A percentile compares a stretch with the other conserved stretches of the same genome.
These are phyloP conservation scores for Porodaedalea pini DNA, from an alignment of 1,284 basidiomycete genomes.

Conservation along the genomic window DNA sequence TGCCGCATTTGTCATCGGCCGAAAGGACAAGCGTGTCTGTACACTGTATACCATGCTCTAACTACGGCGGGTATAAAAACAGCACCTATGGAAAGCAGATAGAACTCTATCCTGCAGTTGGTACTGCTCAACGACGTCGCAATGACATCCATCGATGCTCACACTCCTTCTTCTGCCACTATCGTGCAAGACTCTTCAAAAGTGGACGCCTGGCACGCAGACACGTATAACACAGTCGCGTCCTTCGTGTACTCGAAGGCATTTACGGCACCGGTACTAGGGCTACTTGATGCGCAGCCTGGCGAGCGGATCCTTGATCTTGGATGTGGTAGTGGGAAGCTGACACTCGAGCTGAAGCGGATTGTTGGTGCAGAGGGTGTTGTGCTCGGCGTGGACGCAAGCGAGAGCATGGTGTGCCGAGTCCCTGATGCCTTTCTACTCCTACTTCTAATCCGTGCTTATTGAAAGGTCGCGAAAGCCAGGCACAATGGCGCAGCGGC, in stretches of 20 bases:
- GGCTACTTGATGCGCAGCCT: constrained; percentile 54
- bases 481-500: constrained; percentile 44
- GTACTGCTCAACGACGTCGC: too few relatives aligned
- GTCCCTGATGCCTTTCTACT: neutral
- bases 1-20: too few relatives aligned
- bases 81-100: too few relatives aligned
- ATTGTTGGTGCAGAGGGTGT: constrained; percentile 51
- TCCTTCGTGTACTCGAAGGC: constrained; percentile 73
- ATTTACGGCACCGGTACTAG: constrained; percentile 58
- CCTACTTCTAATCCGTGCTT: neutral
- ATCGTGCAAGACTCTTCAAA: neutral
- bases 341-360: constrained; percentile 56
- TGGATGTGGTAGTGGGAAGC: constrained; percentile 80
- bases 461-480: constrained; percentile 54
- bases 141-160: too few relatives aligned
- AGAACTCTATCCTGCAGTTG: too few relatives aligned
- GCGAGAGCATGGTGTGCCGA: constrained; percentile 63
- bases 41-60: too few relatives aligned
- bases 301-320: constrained; percentile 76
- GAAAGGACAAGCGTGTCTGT: too few relatives aligned
- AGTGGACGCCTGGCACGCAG: constrained; percentile 44
- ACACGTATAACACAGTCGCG: constrained; percentile 54
- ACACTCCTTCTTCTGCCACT: neutral
- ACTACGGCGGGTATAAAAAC: too few relatives aligned
- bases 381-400: constrained; percentile 69